Conservation (phyloP, 2,329 filamentous ascomycete species). For the Thermoascus crustaceus region DNA sequence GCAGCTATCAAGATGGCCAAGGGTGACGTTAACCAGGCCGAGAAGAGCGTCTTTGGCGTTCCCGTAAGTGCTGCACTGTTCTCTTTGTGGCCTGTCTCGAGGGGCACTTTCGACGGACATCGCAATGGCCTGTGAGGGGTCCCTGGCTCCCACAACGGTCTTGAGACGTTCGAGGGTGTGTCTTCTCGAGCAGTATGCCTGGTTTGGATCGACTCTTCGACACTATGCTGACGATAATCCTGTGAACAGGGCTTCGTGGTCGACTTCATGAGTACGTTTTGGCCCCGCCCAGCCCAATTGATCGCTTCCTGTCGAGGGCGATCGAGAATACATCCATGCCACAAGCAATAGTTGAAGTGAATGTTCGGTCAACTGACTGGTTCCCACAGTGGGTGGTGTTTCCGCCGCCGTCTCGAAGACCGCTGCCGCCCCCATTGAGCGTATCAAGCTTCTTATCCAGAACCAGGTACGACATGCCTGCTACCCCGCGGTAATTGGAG, state of each 20-base stretch:
- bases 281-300: conserved; percentile 6
- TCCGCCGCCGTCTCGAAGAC: conserved; percentile 99
- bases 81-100: conserved; percentile 12
- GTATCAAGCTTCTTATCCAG: conserved; percentile 99
- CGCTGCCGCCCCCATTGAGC: conserved; percentile 98
- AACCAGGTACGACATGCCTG: conserved; percentile 73
- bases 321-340: background rate
- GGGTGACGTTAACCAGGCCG: conserved; percentile 41
- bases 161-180: background rate
- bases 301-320: background rate
- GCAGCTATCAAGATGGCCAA: conserved; percentile 39
- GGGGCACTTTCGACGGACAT: conserved; percentile 5
- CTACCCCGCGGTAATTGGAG: background rate
- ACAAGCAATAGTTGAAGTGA: conserved; percentile 3
- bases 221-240: conserved; percentile 22
- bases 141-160: background rate
- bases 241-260: conserved; percentile 73
- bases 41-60: conserved; percentile 49
- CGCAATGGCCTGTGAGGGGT: background rate
- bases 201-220: conserved; percentile 5
- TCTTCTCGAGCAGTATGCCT: background rate
- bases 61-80: conserved; percentile 34
- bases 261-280: conserved; percentile 94
- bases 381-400: conserved; percentile 87
- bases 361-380: conserved; percentile 33